Conservation (phyloP, 1,284 basidiomycete species). For the Ganoderma resinaceum region DNA sequence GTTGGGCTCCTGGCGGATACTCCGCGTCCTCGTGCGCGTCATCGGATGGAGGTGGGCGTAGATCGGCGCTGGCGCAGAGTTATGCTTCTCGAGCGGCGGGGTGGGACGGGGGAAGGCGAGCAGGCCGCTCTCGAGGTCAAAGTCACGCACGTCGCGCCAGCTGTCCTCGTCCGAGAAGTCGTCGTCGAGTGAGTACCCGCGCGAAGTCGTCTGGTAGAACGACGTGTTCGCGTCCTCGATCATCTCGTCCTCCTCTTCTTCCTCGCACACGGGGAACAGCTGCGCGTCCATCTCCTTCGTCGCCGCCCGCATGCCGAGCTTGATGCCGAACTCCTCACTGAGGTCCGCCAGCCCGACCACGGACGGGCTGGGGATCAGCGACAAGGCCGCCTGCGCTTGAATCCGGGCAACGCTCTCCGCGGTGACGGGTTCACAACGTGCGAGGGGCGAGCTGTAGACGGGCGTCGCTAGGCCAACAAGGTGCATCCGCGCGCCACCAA, state of each 20-base stretch:
- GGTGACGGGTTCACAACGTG: slow-evolving; percentile 45
- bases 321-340: slow-evolving; percentile 35
- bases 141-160: slow-evolving; percentile 25
- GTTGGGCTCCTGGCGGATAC: slow-evolving; percentile 34
- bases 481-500: slow-evolving; percentile 38
- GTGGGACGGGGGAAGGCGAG: slow-evolving; percentile 25
- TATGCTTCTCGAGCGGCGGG: neutral
- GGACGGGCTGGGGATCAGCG: slow-evolving; percentile 2
- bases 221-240: neutral
- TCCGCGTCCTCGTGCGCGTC: slow-evolving; percentile 39
- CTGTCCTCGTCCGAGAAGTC: slow-evolving; percentile 29
- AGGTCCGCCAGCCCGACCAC: slow-evolving; percentile 28
- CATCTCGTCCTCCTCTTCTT: slow-evolving; percentile 46
- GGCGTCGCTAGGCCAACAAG: slow-evolving; percentile 52
- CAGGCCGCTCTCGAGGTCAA: slow-evolving; percentile 32
- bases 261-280: slow-evolving; percentile 59
- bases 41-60: slow-evolving; percentile 32
- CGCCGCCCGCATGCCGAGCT: slow-evolving; percentile 25
- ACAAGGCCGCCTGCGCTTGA: neutral
- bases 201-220: slow-evolving; percentile 4
- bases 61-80: slow-evolving; percentile 14
- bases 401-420: slow-evolving; percentile 27
- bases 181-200: slow-evolving; percentile 23
- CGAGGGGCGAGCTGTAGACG: slow-evolving; percentile 47
- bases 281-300: slow-evolving; percentile 33